phyloP scores from a whole-genome alignment of 2,329 filamentous ascomycete genomes.

The Aureobasidium subglaciale region DNA sequence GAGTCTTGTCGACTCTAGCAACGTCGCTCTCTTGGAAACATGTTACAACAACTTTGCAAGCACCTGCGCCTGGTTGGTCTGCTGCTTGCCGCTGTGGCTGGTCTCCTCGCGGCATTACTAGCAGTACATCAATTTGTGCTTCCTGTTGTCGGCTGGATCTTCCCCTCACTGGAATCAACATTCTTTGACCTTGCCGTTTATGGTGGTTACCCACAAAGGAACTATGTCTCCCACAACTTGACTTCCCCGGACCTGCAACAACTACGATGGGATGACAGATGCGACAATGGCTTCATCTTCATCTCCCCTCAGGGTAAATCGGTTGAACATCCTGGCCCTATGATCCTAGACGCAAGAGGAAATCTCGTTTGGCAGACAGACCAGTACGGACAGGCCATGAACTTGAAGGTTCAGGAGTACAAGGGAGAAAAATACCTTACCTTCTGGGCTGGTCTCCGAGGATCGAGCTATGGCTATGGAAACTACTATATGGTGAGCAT shows the following conservation, averaged over 20 bases:
- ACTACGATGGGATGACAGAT: constrained; percentile 26
- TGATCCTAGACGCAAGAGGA: constrained; percentile 30
- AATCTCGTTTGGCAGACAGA: constrained; percentile 30
- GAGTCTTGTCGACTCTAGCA: neutral
- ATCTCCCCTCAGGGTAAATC: constrained; percentile 27
- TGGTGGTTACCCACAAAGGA: constrained; percentile 24
- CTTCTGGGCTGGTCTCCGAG: constrained; percentile 32
- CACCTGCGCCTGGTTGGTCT: neutral
- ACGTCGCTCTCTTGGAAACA: constrained; percentile 1
- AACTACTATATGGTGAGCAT: constrained; percentile 20
- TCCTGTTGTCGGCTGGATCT: constrained; percentile 24
- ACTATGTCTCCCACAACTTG: constrained; percentile 25
- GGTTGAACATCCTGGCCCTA: constrained; percentile 26
- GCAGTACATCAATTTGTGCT: constrained; percentile 24
- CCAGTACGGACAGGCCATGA: constrained; percentile 25
- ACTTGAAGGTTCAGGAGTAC: constrained; percentile 30
- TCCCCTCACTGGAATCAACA: constrained; percentile 22
- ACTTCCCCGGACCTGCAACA: constrained; percentile 22
- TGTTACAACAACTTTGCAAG: constrained; percentile 3
- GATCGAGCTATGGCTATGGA: constrained; percentile 20
- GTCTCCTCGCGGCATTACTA: constrained; percentile 17
- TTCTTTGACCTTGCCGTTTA: constrained; percentile 30
- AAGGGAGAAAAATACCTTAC: constrained; percentile 32
- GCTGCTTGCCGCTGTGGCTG: constrained; percentile 5
- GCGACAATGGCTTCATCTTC: constrained; percentile 25